phyloP scores from a whole-genome alignment of 2,329 filamentous ascomycete genomes.

The Neoscytalidium dimidiatum region DNA sequence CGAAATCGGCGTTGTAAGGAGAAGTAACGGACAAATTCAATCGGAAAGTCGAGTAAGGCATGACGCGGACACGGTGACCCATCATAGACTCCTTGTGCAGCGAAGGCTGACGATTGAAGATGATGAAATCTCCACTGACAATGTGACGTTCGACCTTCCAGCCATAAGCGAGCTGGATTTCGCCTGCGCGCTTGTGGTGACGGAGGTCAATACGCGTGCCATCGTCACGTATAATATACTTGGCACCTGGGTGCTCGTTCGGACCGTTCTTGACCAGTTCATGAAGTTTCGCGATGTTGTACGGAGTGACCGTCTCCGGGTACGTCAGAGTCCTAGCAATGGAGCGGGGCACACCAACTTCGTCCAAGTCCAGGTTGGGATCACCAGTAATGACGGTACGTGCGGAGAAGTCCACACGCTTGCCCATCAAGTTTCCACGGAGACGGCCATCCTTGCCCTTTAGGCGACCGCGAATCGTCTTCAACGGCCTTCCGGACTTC shows the following conservation, averaged over 20 bases:
- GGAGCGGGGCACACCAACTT: conserved; percentile 93
- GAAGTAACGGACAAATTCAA: conserved; percentile 97
- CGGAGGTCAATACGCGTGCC: conserved; percentile 93
- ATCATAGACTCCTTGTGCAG: conserved; percentile 99
- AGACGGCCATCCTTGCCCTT: conserved; percentile 99
- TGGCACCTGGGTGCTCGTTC: conserved; percentile 91
- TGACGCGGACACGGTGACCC: conserved; percentile 95
- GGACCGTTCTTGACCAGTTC: conserved; percentile 89
- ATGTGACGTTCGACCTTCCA: conserved; percentile 99
- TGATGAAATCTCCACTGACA: conserved; percentile 93
- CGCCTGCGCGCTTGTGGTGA: conserved; percentile 84
- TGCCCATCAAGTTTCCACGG: conserved; percentile 98
- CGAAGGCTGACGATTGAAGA: conserved; percentile 99
- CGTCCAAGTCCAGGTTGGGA: conserved; percentile 91
- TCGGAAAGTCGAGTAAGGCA: conserved; percentile 98
- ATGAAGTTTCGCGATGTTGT: conserved; percentile 93
- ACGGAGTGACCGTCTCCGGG: conserved; percentile 94
- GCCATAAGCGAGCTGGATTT: conserved; percentile 87
- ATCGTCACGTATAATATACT: conserved; percentile 92
- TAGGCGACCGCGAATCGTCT: conserved; percentile 92
- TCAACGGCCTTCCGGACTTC: conserved; percentile 94
- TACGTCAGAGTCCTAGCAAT: conserved; percentile 94
- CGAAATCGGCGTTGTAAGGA: conserved; percentile 99
- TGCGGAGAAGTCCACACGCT: conserved; percentile 98
- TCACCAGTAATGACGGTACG: conserved; percentile 99